These are phyloP conservation scores for Nakazawaea siamensis DNA, from an alignment of 805 yeast species.

Conservation along the genomic window DNA sequence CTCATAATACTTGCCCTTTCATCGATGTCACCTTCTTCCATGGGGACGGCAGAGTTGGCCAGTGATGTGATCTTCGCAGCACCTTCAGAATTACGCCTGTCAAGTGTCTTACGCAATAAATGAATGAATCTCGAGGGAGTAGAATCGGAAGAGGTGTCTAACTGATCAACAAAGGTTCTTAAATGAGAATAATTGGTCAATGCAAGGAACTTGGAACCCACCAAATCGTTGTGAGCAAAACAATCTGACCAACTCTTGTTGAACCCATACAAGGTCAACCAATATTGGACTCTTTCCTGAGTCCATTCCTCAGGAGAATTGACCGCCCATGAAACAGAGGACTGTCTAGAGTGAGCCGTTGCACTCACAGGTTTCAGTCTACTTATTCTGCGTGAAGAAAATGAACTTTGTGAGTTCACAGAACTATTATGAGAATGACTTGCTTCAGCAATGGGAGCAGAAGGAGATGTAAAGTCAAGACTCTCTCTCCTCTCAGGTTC, in stretches of 20 bases:
- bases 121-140: slow-evolving; percentile 53
- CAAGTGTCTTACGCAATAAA: slow-evolving; percentile 36
- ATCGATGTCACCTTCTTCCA: slow-evolving; percentile 3
- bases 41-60: background rate
- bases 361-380: background rate
- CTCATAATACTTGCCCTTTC: slow-evolving; percentile 4
- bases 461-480: no score
- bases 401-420: slow-evolving; percentile 3
- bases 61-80: background rate
- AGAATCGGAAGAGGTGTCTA: slow-evolving; percentile 37
- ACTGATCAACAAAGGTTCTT: slow-evolving; percentile 22
- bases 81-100: slow-evolving; percentile 14
- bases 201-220: slow-evolving; percentile 57
- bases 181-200: slow-evolving; percentile 55
- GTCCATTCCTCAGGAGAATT: slow-evolving; percentile 63
- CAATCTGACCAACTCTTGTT: slow-evolving; percentile 67
- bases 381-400: background rate
- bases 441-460: background rate
- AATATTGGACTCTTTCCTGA: slow-evolving; percentile 50
- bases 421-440: slow-evolving; percentile 9
- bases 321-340: slow-evolving; percentile 36
- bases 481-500: no score
- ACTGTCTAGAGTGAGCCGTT: slow-evolving; percentile 11
- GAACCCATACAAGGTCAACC: slow-evolving; percentile 66
- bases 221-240: slow-evolving; percentile 47